These are phyloP conservation scores for Lentinula boryana DNA, from an alignment of 768 basidiomycete species.

Conservation along the genomic window DNA sequence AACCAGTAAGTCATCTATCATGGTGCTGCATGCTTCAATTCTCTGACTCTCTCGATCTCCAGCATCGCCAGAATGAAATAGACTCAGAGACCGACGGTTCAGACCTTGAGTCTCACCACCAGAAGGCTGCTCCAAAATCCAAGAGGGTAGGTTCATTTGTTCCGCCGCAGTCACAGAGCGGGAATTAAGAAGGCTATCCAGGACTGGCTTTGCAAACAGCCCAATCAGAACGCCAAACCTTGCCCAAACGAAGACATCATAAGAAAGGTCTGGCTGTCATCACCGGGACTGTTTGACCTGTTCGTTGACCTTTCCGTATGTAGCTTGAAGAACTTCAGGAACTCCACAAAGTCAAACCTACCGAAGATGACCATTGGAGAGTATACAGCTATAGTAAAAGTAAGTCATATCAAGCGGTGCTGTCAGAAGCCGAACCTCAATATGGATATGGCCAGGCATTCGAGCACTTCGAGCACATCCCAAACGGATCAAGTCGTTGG, in stretches of 20 bases:
- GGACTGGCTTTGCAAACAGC: constrained; percentile 68
- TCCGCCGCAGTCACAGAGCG: neutral
- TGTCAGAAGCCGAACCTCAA: neutral
- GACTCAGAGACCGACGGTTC: constrained; percentile 24
- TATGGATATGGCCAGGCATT: constrained; percentile 38
- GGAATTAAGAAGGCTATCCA: constrained; percentile 16
- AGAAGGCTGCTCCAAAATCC: constrained; percentile 12
- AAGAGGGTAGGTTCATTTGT: neutral
- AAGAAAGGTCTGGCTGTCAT: constrained; percentile 48
- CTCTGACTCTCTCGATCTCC: neutral
- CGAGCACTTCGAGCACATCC: constrained; percentile 50
- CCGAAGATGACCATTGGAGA: constrained; percentile 64
- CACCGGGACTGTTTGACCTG: neutral
- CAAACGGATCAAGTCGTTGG: constrained; percentile 48
- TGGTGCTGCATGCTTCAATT: neutral
- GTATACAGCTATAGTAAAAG: constrained; percentile 63
- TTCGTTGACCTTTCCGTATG: neutral
- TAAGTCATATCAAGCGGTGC: constrained; percentile 19
- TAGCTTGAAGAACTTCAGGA: constrained; percentile 64
- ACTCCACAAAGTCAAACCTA: constrained; percentile 56
- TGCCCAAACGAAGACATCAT: constrained; percentile 70
- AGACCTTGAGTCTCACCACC: constrained; percentile 13
- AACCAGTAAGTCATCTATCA: neutral
- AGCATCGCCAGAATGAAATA: neutral
- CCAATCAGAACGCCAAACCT: constrained; percentile 17